phyloP scores from a whole-genome alignment of 257 asterid species.

The Mitragyna speciosa region DNA sequence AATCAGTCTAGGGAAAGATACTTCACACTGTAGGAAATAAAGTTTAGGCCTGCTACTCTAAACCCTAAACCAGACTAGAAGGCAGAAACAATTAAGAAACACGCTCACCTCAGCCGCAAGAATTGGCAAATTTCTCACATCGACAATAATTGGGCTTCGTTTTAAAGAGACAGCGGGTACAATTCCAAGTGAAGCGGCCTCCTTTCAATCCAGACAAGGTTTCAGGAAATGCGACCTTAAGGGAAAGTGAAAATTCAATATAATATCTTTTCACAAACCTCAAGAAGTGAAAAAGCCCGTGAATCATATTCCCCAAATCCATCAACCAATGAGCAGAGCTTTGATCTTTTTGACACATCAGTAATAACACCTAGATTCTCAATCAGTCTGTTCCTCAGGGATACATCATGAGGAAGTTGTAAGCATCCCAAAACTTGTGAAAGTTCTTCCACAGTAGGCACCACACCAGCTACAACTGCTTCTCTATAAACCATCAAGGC shows the following conservation, averaged over 20 bases:
- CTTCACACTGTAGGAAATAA: not conserved
- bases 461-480: slow-evolving; percentile 68
- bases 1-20: not conserved
- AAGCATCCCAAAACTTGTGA: slow-evolving; percentile 88
- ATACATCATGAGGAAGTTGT: slow-evolving; percentile 69
- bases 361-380: slow-evolving; percentile 65
- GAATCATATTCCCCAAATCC: slow-evolving; percentile 98
- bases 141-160: slow-evolving; percentile 70
- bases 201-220: slow-evolving; percentile 47
- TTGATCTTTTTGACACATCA: slow-evolving; percentile 50
- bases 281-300: slow-evolving; percentile 85
- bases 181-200: slow-evolving; percentile 88
- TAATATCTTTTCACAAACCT: slow-evolving; percentile 47
- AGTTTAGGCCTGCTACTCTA: not conserved
- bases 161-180: slow-evolving; percentile 61
- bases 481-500: slow-evolving; percentile 88
- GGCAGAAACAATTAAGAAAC: slow-evolving; percentile 11
- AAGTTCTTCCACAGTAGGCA: slow-evolving; percentile 72
- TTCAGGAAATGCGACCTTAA: slow-evolving; percentile 7
- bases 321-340: slow-evolving; percentile 65
- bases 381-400: slow-evolving; percentile 65
- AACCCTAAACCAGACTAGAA: no score
- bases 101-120: slow-evolving; percentile 74
- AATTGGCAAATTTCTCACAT: slow-evolving; percentile 55
- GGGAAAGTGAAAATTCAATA: not conserved